Conservation (phyloP, 495 filamentous ascomycete genomes). For the Rhypophila decipiens region DNA sequence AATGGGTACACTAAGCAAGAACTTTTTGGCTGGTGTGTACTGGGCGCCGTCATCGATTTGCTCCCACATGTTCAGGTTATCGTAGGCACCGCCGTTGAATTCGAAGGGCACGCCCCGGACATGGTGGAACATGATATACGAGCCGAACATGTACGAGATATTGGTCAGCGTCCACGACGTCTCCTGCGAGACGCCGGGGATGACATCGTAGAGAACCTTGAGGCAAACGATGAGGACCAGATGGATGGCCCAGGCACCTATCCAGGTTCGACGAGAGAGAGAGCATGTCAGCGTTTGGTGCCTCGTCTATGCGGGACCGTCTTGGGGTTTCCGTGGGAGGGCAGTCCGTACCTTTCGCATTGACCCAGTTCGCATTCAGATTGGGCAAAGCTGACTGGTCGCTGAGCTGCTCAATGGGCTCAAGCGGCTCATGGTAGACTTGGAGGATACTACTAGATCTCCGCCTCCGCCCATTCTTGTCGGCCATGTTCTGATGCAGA, state of each 20-base stretch:
- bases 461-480: slow-evolving; percentile 65
- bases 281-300: slow-evolving; percentile 4
- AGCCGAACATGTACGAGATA: slow-evolving; percentile 97
- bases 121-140: slow-evolving; percentile 99
- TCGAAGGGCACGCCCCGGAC: slow-evolving; percentile 97
- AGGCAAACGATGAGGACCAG: slow-evolving; percentile 80
- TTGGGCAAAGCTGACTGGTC: slow-evolving; percentile 94
- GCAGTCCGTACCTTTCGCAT: slow-evolving; percentile 86
- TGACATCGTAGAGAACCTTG: slow-evolving; percentile 93
- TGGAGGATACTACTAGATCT: slow-evolving; percentile 88
- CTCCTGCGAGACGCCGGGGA: slow-evolving; percentile 91
- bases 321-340: no score
- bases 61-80: slow-evolving; percentile 99
- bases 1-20: slow-evolving; percentile 88
- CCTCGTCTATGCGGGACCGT: not conserved
- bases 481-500: slow-evolving; percentile 36
- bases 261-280: no score
- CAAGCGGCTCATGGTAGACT: slow-evolving; percentile 83
- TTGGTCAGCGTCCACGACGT: slow-evolving; percentile 98
- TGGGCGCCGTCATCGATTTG: slow-evolving; percentile 99
- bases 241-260: slow-evolving; percentile 97
- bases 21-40: slow-evolving; percentile 98
- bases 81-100: slow-evolving; percentile 98
- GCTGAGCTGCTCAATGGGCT: slow-evolving; percentile 91
- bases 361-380: slow-evolving; percentile 96